Evolutionary conservation across 2,329 filamentous ascomycete genomes (phyloP), one percentile per base, ranked within the genome.

Genomic region (Pseudogymnoascus sp.): DNA sequence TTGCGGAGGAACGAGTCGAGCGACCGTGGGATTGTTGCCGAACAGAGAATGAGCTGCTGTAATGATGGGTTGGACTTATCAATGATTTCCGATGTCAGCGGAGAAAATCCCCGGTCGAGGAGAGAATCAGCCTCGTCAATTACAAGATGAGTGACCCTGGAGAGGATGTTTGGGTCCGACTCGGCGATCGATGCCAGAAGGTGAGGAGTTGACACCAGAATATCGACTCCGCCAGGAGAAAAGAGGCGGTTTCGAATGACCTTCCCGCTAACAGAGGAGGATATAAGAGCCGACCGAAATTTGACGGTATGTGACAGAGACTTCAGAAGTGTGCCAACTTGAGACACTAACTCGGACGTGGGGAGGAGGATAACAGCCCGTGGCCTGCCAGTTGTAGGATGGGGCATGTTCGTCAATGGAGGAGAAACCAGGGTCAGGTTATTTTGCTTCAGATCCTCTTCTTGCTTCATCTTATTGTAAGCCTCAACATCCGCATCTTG

Each of bases 91-190:
- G 85, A 89, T 0, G 95, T 98, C 24, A 89, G 87, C 1, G 91
- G 88, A 3, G 89, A 84, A 78, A 99, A 99, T 64, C 91, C 96
- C 64, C 92, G 89, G 77, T 99, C 96, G 68, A 99, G 85, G 8
- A 99, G 85, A 3, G 93, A 97, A 76, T 99, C 95, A 1, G 96
- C 96, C 79, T 99, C 96, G 73, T 99, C 96, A 59, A 96, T 82
- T 64, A 99, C 84, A 10, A 99, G 82, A 73, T 98, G 91, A 1
- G 85, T 87, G 64, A 98, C 93, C 11, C 91, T 89, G n/a, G 91
- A 93, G 37, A 99, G 84, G 65, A 99, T 87, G 71, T 96, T 93
- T 10, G 95, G 95, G 68, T 97, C 92, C 19, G 87, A 88, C 68
- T 96, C 87, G 11, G 91, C 91, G 71, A 99, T 95, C 65, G 90